Percentiles rank a stretch among this genome's conserved stretches.
These are phyloP conservation scores for Phytopythium chamaehyphon DNA, from an alignment of 352 stramenopile species.

Conservation along the genomic window DNA sequence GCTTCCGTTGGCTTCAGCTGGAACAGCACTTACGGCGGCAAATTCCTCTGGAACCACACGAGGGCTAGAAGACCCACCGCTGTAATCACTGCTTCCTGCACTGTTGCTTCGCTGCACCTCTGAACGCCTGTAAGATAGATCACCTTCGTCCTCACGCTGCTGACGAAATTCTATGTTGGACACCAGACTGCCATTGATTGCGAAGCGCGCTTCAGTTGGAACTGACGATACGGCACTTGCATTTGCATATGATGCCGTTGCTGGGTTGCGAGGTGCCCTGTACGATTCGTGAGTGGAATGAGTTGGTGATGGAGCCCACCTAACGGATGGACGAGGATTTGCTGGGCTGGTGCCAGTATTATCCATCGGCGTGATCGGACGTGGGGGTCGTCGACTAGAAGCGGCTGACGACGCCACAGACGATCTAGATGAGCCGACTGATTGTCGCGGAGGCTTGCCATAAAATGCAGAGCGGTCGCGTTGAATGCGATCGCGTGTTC, in stretches of 20 bases:
- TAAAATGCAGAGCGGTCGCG: slow-evolving; percentile 7
- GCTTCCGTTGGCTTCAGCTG: background rate
- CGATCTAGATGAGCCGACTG: background rate
- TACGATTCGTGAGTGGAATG: slow-evolving; percentile 1
- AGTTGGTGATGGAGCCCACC: slow-evolving; percentile 1
- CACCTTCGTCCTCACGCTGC: slow-evolving; percentile 8
- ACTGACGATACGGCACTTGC: slow-evolving; percentile 6
- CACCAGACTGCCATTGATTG: slow-evolving; percentile 10
- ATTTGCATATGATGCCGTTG: background rate
- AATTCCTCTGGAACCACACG: background rate
- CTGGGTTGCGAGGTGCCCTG: background rate
- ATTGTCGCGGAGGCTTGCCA: background rate
- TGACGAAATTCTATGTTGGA: slow-evolving; percentile 7
- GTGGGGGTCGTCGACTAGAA: background rate
- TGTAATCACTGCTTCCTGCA: background rate
- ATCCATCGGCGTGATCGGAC: background rate
- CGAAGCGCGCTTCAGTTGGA: slow-evolving; percentile 15
- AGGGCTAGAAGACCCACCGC: background rate
- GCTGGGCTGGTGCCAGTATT: background rate
- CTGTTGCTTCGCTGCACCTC: slow-evolving; percentile 2
- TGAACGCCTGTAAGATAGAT: slow-evolving; percentile 7
- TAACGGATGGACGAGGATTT: slow-evolving; percentile 4
- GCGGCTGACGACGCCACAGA: background rate
- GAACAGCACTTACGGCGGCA: background rate
- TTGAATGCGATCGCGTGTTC: slow-evolving; percentile 3